Conservation (phyloP, 345 rosid genomes). For the Salix brachista region DNA sequence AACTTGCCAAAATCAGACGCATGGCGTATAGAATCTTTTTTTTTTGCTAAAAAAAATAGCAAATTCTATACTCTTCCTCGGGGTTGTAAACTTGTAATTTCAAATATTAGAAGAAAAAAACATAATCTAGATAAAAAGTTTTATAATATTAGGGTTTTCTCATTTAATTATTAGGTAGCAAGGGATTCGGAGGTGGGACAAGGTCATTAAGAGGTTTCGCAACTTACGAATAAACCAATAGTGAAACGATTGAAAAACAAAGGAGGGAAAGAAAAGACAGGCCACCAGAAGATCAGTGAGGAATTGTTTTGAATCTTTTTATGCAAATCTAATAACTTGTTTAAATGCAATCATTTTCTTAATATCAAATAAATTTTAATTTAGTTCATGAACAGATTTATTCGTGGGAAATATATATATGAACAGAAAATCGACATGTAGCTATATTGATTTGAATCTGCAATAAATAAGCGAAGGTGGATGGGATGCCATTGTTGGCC, state of each 20-base stretch:
- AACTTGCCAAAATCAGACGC: background rate
- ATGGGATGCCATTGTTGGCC: background rate
- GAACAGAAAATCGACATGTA: background rate
- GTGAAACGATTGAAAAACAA: background rate
- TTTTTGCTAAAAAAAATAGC: background rate
- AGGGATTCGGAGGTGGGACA: background rate
- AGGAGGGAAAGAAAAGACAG: background rate
- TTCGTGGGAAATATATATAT: no score
- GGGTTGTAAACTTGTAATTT: background rate
- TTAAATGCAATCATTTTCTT: no score
- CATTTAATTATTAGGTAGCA: background rate
- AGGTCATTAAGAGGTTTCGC: background rate
- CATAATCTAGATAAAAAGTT: background rate
- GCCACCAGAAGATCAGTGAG: background rate
- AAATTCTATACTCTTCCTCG: background rate
- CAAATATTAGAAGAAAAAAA: background rate
- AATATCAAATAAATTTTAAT: no score
- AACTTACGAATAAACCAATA: background rate
- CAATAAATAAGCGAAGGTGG: background rate
- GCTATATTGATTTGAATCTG: background rate
- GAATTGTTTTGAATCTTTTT: background rate
- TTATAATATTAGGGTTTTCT: no score
- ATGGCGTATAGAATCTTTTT: background rate
- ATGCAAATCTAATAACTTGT: no score
- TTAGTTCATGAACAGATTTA: no score